These are phyloP conservation scores for Hypoxylon lienhwacheense DNA, from an alignment of 495 filamentous ascomycete genomes.

Conservation along the genomic window DNA sequence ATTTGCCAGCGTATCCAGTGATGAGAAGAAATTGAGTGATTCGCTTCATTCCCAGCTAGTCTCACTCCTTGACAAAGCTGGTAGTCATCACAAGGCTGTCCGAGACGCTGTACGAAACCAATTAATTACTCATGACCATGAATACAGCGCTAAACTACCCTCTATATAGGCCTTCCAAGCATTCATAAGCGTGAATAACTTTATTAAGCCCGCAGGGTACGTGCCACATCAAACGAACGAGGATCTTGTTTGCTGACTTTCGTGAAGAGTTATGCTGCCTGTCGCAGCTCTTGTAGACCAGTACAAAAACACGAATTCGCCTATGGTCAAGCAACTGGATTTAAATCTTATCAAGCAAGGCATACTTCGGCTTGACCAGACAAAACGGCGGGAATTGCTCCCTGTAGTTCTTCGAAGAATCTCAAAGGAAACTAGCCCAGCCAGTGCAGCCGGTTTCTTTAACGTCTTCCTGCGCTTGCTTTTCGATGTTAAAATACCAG, in stretches of 20 bases:
- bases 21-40: slow-evolving; percentile 77
- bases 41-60: slow-evolving; percentile 78
- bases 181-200: slow-evolving; percentile 45
- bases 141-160: slow-evolving; percentile 21
- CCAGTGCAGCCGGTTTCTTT: slow-evolving; percentile 74
- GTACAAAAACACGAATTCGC: slow-evolving; percentile 74
- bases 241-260: neutral
- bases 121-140: neutral
- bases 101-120: slow-evolving; percentile 46
- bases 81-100: slow-evolving; percentile 75
- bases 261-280: slow-evolving; percentile 70
- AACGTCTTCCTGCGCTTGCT: slow-evolving; percentile 79
- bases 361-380: slow-evolving; percentile 64
- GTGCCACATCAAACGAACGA: slow-evolving; percentile 2
- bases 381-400: slow-evolving; percentile 59
- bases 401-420: slow-evolving; percentile 74
- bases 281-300: slow-evolving; percentile 82
- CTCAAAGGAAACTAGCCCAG: slow-evolving; percentile 61
- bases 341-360: slow-evolving; percentile 87
- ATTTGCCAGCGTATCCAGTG: slow-evolving; percentile 76
- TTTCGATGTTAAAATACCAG: slow-evolving; percentile 68
- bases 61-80: slow-evolving; percentile 80
- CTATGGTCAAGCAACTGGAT: slow-evolving; percentile 85
- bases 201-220: slow-evolving; percentile 48
- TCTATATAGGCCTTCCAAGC: slow-evolving; percentile 34